phyloP scores from a whole-genome alignment of 768 basidiomycete species.

The Leucosporidium creatinivorum region DNA sequence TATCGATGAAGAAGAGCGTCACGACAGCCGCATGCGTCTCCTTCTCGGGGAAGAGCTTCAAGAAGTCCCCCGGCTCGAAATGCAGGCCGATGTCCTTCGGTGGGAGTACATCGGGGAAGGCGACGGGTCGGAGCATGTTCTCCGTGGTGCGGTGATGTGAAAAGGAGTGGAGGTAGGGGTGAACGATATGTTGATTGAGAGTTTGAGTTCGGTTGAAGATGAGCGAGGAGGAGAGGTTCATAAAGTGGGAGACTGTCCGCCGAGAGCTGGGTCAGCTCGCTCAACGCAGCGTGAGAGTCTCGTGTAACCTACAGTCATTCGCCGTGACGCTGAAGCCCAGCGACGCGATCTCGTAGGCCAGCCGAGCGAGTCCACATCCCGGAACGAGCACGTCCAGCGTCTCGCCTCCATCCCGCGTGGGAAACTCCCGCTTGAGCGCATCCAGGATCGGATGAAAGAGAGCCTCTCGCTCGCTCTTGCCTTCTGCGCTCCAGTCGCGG shows the following conservation, averaged over 20 bases:
- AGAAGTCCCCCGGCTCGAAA: constrained; percentile 56
- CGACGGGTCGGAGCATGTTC: constrained; percentile 50
- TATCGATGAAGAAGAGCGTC: constrained; percentile 57
- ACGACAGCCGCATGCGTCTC: constrained; percentile 55
- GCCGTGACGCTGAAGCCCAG: constrained; percentile 41
- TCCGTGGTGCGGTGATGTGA: constrained; percentile 56
- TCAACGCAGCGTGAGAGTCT: no score
- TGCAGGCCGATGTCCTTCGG: constrained; percentile 43
- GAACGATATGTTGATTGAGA: constrained; percentile 50
- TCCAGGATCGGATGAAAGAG: constrained; percentile 57
- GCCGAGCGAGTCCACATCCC: constrained; percentile 57
- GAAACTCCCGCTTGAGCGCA: constrained; percentile 41
- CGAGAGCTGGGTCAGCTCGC: no score
- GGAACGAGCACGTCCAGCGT: constrained; percentile 52
- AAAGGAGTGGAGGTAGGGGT: constrained; percentile 62
- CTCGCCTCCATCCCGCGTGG: constrained; percentile 40
- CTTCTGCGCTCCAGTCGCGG: constrained; percentile 62
- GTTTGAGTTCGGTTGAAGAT: constrained; percentile 52
- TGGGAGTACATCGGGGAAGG: constrained; percentile 59
- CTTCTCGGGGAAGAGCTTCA: constrained; percentile 36
- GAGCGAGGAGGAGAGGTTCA: constrained; percentile 57
- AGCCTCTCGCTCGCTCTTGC: constrained; percentile 50
- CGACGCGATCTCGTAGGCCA: constrained; percentile 62
- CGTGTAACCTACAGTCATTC: constrained; percentile 1
- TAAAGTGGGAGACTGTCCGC: constrained; percentile 52